These are phyloP conservation scores for Diddensiella santjacobensis DNA, from an alignment of 805 yeast species.

Conservation along the genomic window DNA sequence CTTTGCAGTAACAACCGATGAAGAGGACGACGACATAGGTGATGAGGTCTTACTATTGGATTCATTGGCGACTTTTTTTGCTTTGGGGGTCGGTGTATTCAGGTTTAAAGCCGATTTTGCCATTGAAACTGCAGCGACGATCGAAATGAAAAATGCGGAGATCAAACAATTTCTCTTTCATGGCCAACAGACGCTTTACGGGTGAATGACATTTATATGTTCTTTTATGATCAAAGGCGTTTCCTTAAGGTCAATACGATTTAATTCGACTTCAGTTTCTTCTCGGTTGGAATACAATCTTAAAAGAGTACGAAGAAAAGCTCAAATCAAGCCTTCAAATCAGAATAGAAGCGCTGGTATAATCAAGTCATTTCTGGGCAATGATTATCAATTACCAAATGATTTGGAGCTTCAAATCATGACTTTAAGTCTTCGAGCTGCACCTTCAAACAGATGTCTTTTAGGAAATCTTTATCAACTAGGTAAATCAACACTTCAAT, in stretches of 20 bases:
- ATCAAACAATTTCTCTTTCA: too few species aligned
- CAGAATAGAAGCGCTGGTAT: too few species aligned
- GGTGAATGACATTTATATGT: too few species aligned
- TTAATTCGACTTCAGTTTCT: too few species aligned
- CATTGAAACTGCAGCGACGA: background rate
- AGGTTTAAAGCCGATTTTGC: constrained; percentile 9
- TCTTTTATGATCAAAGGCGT: too few species aligned
- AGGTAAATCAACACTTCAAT: constrained; percentile 4
- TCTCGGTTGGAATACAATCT: too few species aligned
- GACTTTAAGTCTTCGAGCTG: constrained; percentile 9
- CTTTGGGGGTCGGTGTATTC: constrained; percentile 16
- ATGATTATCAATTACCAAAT: constrained; percentile 8
- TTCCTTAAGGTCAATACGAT: too few species aligned
- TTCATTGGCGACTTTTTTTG: constrained; percentile 4
- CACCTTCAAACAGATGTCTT: background rate
- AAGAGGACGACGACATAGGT: background rate
- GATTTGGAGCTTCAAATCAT: constrained; percentile 12
- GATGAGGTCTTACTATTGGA: background rate
- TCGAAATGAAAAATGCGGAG: background rate
- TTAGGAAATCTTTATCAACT: constrained; percentile 5
- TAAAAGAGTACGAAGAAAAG: too few species aligned
- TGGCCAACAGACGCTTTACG: too few species aligned
- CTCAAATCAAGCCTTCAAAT: too few species aligned
- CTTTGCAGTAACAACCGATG: background rate
- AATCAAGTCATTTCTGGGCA: too few species aligned